Base-by-base conservation (phyloP, 2,329 filamentous ascomycete species). In the Coniochaeta ligniaria region DNA sequence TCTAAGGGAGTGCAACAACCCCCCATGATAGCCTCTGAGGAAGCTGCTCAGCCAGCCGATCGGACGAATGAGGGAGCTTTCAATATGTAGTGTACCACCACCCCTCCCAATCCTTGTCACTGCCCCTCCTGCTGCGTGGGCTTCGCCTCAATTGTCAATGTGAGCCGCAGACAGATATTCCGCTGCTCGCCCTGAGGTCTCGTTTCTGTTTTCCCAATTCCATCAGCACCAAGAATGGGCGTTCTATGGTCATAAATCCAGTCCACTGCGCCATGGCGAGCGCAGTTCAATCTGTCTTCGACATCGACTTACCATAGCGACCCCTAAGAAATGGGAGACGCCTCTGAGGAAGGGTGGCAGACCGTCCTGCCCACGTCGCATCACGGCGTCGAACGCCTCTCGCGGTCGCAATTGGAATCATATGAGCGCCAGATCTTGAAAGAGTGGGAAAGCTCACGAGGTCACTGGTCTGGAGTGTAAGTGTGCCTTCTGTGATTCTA, bases 391-490 rank as follows among this genome's bases (percentile, higher is more conserved):
- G 65, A 68, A 20, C 63, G 67, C 6, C 61, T 71, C 12, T 52
- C 63, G 6, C 61, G 62, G 31, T n/a, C 65, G 22, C 67, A 71
- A 55, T 58, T 71, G 36, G 70, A 71, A 58, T 60, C 62, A 2
- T 63, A 66, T 57, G 68, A 72, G 60, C 61, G 63, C 20, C 63
- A 68, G 31, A 64, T 68, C 14, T 60, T 72, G 12, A 61, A 58
- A 20, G 66, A 71, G 16, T 70, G 68, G 70, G 68, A 69, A 36
- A 58, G 59, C 20, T 63, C 67, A 6, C 59, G 59, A 12, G 63
- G 63, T 5, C 66, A 71, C 43, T 72, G 70, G 68, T 69, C 66
- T 7, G 68, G 69, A 59, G 57, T 70, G 70, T 71, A 50, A 62
- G 59, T 60, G 50, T 41, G 17, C 33, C 12, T 36, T 26, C 58